Conservation (phyloP, 768 basidiomycete species). For the Phlebiopsis flavidoalba region DNA sequence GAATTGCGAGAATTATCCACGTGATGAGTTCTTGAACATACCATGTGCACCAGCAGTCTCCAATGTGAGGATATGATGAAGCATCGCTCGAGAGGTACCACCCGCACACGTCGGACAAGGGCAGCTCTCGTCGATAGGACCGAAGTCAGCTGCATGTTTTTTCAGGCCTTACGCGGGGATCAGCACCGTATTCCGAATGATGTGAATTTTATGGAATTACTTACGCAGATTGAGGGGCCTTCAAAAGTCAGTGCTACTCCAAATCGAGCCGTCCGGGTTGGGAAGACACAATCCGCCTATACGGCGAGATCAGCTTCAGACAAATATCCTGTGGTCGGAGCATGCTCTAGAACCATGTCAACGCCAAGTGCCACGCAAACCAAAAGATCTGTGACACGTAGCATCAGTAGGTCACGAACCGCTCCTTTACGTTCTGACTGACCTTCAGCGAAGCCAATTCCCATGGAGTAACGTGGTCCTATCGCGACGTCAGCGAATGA, state of each 20-base stretch:
- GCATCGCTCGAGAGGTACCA: slow-evolving; percentile 63
- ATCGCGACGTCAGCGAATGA: not conserved
- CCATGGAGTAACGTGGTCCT: slow-evolving; percentile 93
- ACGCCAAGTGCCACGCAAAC: slow-evolving; percentile 91
- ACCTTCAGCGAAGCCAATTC: slow-evolving; percentile 81
- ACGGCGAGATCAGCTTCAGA: not conserved
- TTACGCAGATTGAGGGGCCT: slow-evolving; percentile 78
- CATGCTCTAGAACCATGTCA: slow-evolving; percentile 70
- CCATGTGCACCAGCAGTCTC: slow-evolving; percentile 88
- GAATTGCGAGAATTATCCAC: slow-evolving; percentile 1
- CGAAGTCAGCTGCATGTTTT: slow-evolving; percentile 66
- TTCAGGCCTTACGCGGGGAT: slow-evolving; percentile 45
- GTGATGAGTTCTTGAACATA: slow-evolving; percentile 28
- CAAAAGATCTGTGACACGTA: slow-evolving; percentile 50
- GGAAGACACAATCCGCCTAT: slow-evolving; percentile 91
- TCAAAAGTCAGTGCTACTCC: slow-evolving; percentile 81
- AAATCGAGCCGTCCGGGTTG: slow-evolving; percentile 87
- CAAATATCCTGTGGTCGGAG: not conserved
- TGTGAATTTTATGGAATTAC: slow-evolving; percentile 14
- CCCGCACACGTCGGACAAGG: slow-evolving; percentile 82
- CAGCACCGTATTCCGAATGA: not conserved
- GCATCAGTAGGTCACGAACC: not conserved
- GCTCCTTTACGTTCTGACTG: not conserved
- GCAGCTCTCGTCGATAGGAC: slow-evolving; percentile 69
- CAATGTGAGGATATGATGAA: slow-evolving; percentile 71